These are phyloP conservation scores for Cladosporium oxysporum DNA, from an alignment of 2,329 filamentous ascomycete species.

Conservation along the genomic window DNA sequence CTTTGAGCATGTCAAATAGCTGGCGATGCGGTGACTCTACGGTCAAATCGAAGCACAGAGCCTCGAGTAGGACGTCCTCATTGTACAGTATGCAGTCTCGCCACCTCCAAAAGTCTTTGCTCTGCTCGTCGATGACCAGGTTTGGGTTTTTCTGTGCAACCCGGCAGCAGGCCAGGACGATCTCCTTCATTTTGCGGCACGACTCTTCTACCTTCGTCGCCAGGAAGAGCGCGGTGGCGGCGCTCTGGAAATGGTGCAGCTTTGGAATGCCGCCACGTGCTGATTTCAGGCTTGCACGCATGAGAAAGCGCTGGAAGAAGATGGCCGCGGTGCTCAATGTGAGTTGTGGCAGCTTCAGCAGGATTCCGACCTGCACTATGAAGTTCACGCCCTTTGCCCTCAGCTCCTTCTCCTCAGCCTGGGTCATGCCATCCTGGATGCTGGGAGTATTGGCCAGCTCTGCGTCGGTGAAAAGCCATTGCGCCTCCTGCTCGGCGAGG, in stretches of 20 bases:
- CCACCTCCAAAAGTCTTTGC: constrained; percentile 98
- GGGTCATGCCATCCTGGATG: constrained; percentile 75
- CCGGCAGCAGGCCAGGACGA: constrained; percentile 90
- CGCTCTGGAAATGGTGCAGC: constrained; percentile 84
- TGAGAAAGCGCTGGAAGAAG: constrained; percentile 95
- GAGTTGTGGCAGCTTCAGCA: constrained; percentile 87
- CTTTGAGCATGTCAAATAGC: constrained; percentile 77
- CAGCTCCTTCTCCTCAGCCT: constrained; percentile 74
- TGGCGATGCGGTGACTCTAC: constrained; percentile 84
- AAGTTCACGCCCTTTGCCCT: constrained; percentile 95
- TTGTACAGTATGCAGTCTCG: constrained; percentile 88
- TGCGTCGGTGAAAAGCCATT: constrained; percentile 87
- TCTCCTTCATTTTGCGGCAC: constrained; percentile 89
- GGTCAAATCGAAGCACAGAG: constrained; percentile 89
- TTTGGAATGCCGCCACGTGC: constrained; percentile 65
- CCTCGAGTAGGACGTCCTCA: constrained; percentile 89
- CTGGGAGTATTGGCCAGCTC: constrained; percentile 83
- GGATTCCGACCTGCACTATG: constrained; percentile 88
- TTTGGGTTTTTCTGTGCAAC: constrained; percentile 93
- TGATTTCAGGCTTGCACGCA: constrained; percentile 80
- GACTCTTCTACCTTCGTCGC: constrained; percentile 98
- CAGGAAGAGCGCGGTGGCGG: constrained; percentile 86
- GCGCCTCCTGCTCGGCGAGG: constrained; percentile 59
- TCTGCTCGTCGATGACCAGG: constrained; percentile 90
- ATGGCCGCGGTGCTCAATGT: constrained; percentile 90